Conservation (phyloP, 805 yeast species). For the Ogataea ganodermae region DNA sequence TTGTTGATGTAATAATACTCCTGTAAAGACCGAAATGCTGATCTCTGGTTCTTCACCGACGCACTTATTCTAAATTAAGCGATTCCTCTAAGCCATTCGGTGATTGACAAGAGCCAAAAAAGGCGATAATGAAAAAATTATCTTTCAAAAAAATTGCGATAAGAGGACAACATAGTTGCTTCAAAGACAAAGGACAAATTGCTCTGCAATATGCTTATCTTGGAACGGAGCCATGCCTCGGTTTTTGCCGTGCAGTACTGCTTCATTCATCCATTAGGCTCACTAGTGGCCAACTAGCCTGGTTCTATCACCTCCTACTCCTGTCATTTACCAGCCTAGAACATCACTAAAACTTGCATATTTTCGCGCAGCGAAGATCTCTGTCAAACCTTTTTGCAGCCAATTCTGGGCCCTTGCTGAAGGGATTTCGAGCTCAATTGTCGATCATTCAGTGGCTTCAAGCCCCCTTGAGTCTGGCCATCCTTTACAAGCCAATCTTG, state of each 20-base stretch:
- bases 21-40: background rate
- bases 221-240: too few species aligned
- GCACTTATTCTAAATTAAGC: background rate
- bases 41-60: background rate
- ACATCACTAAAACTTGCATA: constrained; percentile 1
- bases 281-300: too few species aligned
- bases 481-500: too few species aligned
- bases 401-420: background rate
- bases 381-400: background rate
- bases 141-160: too few species aligned
- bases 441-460: too few species aligned
- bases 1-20: background rate
- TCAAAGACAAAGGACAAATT: too few species aligned
- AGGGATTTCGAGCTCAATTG: too few species aligned
- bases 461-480: too few species aligned
- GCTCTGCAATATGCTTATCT: too few species aligned
- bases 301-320: background rate
- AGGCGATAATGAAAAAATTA: background rate
- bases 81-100: background rate
- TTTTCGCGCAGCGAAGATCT: constrained; percentile 5
- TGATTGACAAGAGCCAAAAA: background rate
- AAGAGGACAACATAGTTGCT: too few species aligned
- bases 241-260: too few species aligned
- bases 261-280: too few species aligned
- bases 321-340: background rate